Percentiles rank a stretch among this genome's conserved stretches.
Conservation (phyloP, 495 filamentous ascomycete species). For the Chaetomidium leptoderma region DNA sequence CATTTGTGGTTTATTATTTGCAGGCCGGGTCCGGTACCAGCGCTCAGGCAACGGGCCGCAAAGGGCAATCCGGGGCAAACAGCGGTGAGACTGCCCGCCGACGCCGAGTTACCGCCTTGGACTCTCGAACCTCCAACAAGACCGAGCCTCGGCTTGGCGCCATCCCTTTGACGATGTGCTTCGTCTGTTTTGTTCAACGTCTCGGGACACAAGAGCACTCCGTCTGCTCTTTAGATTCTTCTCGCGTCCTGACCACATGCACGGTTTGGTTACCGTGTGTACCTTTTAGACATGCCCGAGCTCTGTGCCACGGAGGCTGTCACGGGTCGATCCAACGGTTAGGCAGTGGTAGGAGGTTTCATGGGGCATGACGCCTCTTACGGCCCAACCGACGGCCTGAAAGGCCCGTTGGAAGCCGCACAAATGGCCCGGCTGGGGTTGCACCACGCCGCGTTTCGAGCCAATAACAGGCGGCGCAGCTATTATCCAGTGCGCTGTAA, state of each 20-base stretch:
- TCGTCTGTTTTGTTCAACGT: not conserved
- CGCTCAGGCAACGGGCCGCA: not conserved
- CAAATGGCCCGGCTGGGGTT: constrained; percentile 20
- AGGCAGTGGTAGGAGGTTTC: constrained; percentile 10
- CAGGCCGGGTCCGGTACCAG: constrained; percentile 5
- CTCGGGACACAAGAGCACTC: no score
- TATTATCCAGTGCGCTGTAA: constrained; percentile 19
- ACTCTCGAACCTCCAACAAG: not conserved
- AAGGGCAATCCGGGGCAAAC: constrained; percentile 11
- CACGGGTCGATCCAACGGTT: constrained; percentile 16
- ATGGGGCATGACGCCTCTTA: constrained; percentile 6
- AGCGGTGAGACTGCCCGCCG: constrained; percentile 7
- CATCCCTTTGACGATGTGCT: not conserved
- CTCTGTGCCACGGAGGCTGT: constrained; percentile 2
- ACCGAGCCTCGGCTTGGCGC: not conserved
- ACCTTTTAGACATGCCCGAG: not conserved
- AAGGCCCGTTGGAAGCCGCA: constrained; percentile 20
- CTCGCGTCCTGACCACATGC: not conserved
- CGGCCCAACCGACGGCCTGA: constrained; percentile 12
- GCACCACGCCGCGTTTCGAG: constrained; percentile 15
- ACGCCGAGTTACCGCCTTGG: not conserved
- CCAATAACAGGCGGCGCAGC: constrained; percentile 13
- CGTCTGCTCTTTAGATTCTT: not conserved
- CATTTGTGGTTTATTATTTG: not conserved
- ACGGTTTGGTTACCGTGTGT: not conserved